Evolutionary conservation across 768 basidiomycete genomes (phyloP), one percentile per base, ranked within the genome.

Genomic region (Myochromella boudieri): DNA sequence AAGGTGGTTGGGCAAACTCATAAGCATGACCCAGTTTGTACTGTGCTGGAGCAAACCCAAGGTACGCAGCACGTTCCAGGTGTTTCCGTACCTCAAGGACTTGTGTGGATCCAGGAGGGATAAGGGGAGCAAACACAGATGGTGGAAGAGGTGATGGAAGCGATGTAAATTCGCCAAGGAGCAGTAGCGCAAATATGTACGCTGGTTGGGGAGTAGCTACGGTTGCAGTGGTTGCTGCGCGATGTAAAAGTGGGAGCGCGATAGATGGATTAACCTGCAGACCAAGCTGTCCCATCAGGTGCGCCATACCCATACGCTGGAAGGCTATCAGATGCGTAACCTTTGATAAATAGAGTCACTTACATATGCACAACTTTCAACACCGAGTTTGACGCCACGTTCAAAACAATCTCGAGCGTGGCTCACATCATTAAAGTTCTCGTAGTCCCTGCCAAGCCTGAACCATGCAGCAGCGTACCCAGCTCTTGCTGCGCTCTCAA

Each of bases 231-330:
- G 78, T 80, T 0, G 94, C 93, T 0, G 95, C 90, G 24, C 80
- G 80, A 38, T 83, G 77, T 14, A 97, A 80, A 33, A 92, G 74
- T 0, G 85, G 78, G 2, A 95, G 63, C 0, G 88, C 95, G 2
- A 64, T 59, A 9, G 75, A 62, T 0, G 78, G 75, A 40, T 78
- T 74, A 3, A 75, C 55, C 1, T 74, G 67, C 9, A 91, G 70
- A 8, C 77, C 77, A 15, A 97, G 83, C 61, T 98, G 95, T 25
- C 91, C 93, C 57, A 94, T 78, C 7, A 97, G 71, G 60, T 93
- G 76, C 0, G 93, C 95, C 85, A 95, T 95, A 1, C 92, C 95
- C 71, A 98, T 77, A 0, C 95, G 85, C 89, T 94, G 52, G n/a
- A 42, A 36, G 14, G n/a, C n/a, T 33, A 32, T 31, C 41, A 10